Conservation (phyloP, 306 rosid genomes). For the Sindora glabra region DNA sequence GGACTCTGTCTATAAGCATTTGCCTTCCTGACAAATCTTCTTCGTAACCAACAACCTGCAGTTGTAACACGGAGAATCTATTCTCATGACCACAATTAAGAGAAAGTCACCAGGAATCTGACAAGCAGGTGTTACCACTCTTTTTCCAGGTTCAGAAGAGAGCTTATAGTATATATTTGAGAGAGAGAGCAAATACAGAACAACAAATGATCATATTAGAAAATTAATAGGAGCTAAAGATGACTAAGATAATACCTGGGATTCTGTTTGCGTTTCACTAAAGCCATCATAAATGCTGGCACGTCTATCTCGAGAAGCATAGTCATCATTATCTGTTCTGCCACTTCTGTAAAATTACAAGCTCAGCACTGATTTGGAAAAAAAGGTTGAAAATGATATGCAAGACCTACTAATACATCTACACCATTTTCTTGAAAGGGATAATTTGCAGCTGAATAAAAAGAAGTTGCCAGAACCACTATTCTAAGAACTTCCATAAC, state of each 20-base stretch:
- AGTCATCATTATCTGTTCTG: slow-evolving; percentile 37
- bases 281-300: slow-evolving; percentile 54
- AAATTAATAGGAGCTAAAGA: slow-evolving; percentile 2
- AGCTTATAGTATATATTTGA: no score
- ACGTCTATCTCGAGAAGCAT: slow-evolving; percentile 34
- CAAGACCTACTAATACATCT: background rate
- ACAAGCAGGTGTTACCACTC: no score
- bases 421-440: background rate
- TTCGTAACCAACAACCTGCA: slow-evolving; percentile 82
- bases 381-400: background rate
- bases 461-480: no score
- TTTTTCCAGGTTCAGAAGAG: no score
- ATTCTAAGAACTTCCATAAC: no score
- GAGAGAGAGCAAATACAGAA: background rate
- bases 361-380: slow-evolving; percentile 17
- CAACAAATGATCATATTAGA: background rate
- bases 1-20: slow-evolving; percentile 81
- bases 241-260: slow-evolving; percentile 59
- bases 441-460: background rate
- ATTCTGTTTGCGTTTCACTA: slow-evolving; percentile 89
- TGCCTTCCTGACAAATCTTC: slow-evolving; percentile 91
- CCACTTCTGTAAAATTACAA: slow-evolving; percentile 23
- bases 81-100: slow-evolving; percentile 10
- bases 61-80: slow-evolving; percentile 5
- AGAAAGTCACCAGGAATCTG: background rate